Base-by-base conservation (phyloP, 2,329 filamentous ascomycete species). In the Ophiostoma perfectum region DNA sequence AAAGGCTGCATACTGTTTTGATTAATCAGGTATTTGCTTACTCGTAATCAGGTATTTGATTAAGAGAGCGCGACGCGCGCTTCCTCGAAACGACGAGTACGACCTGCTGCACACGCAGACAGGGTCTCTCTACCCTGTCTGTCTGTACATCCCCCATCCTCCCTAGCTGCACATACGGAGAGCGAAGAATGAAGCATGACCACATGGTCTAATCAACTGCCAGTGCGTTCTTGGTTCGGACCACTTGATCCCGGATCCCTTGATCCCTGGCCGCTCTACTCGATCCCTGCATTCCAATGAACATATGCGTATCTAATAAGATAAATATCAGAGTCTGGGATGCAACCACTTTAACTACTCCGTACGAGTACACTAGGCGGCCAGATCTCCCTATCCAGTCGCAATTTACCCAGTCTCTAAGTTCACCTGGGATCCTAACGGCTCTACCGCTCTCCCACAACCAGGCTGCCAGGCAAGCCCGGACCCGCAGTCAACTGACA, bases 301-400 rank as follows among this genome's bases (percentile, higher is more conserved):
- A n/a, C 6, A n/a, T 4, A 7, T n/a, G 47, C n/a, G 8, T 2
- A n/a, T 8, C 18, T 18, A 16, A 16, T 27, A 27, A 27, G 27
- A 27, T 27, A 27, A 27, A 27, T 27, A 27, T 27, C 27, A 27
- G 27, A 27, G 27, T n/a, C 16, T 18, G 7, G 47, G 12, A 55
- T 27, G 49, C 49, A 55, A 55, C 7, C 49, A 55, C 49, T 55
- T 14, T 55, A 55, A 27, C 47, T 52, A 52, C n/a, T n/a, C n/a
- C n/a, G n/a, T n/a, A n/a, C n/a, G n/a, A 18, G 1, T 7, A 16
- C 5, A 55, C n/a, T 55, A 55, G n/a, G 49, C 27, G 49, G 18
- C n/a, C 11, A 55, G 18, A 55, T 55, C 49, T 55, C 27, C 49
- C 49, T 55, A 27, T 27, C 27, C 3, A 3, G 12, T 9, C n/a